These are phyloP conservation scores for Dacryopinax primogenitus DNA, from an alignment of 768 basidiomycete genomes.

Conservation along the genomic window DNA sequence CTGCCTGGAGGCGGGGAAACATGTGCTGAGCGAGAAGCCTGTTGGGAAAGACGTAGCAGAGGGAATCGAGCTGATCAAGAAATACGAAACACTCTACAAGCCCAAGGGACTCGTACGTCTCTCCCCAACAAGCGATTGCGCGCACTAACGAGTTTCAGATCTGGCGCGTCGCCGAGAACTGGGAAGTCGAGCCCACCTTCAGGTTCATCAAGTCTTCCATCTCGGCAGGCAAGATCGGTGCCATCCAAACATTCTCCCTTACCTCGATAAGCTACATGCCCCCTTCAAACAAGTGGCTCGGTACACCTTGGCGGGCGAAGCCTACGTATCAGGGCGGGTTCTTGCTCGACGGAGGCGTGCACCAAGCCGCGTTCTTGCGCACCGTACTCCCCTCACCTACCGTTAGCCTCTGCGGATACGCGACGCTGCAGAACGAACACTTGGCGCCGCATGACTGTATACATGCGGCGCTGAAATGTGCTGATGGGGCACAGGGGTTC, in stretches of 20 bases:
- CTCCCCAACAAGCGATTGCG: not conserved
- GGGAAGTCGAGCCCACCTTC: slow-evolving; percentile 51
- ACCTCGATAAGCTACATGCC: slow-evolving; percentile 42
- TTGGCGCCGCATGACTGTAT: slow-evolving; percentile 74
- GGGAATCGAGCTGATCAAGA: slow-evolving; percentile 50
- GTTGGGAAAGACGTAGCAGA: slow-evolving; percentile 55
- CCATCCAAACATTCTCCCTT: slow-evolving; percentile 53
- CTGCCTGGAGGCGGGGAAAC: slow-evolving; percentile 48
- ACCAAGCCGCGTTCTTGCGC: slow-evolving; percentile 52
- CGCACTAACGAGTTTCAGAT: slow-evolving; percentile 22
- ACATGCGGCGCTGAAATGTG: slow-evolving; percentile 37
- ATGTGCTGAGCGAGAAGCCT: slow-evolving; percentile 83
- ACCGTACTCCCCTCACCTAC: slow-evolving; percentile 43
- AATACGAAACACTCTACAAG: slow-evolving; percentile 52
- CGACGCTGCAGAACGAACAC: slow-evolving; percentile 56
- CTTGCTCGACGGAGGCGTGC: slow-evolving; percentile 74
- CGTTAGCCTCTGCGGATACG: slow-evolving; percentile 47
- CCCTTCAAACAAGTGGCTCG: slow-evolving; percentile 55
- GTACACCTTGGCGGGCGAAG: slow-evolving; percentile 70
- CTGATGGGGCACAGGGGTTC: slow-evolving; percentile 45
- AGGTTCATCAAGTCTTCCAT: slow-evolving; percentile 20
- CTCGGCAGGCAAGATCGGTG: slow-evolving; percentile 52
- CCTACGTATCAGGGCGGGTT: slow-evolving; percentile 79
- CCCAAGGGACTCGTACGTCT: slow-evolving; percentile 34
- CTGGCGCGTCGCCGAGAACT: slow-evolving; percentile 76